Evolutionary conservation across 345 rosid species (phyloP).

Genomic region (Moricandia moricandioides): DNA sequence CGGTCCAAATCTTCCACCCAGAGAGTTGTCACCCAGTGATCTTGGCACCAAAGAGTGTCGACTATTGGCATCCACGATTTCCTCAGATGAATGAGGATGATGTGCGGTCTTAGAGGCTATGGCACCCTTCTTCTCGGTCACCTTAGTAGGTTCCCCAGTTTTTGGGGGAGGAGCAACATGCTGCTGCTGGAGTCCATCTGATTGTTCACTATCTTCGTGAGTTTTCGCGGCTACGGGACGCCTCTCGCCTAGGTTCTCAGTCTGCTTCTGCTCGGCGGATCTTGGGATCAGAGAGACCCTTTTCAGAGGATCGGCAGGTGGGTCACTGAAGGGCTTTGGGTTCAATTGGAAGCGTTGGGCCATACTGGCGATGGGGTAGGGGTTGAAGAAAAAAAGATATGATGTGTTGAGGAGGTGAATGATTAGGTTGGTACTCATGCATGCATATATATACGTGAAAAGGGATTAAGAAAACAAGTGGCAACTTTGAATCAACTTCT

Average conservation of each 20-base stretch:
- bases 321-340: slow-evolving; percentile 24
- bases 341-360: slow-evolving; percentile 40
- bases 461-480: not conserved
- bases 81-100: slow-evolving; percentile 24
- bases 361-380: slow-evolving; percentile 23
- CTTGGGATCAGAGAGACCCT: slow-evolving; percentile 40
- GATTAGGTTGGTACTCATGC: not conserved
- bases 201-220: slow-evolving; percentile 12
- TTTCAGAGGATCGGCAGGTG: slow-evolving; percentile 32
- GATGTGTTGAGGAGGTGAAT: slow-evolving; percentile 24
- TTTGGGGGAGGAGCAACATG: slow-evolving; percentile 9
- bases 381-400: slow-evolving; percentile 10
- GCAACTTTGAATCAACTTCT: slow-evolving; percentile 59
- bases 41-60: slow-evolving; percentile 28
- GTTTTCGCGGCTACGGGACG: slow-evolving; percentile 23
- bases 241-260: slow-evolving; percentile 28
- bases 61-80: slow-evolving; percentile 9
- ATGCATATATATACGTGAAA: slow-evolving; percentile 10
- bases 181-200: slow-evolving; percentile 8
- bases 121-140: slow-evolving; percentile 21
- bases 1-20: slow-evolving; percentile 36
- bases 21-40: slow-evolving; percentile 27
- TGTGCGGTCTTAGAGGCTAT: slow-evolving; percentile 17
- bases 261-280: slow-evolving; percentile 29
- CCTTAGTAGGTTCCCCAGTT: slow-evolving; percentile 1